Conservation (phyloP, 2,329 filamentous ascomycete species). For the Xylaria sp. region DNA sequence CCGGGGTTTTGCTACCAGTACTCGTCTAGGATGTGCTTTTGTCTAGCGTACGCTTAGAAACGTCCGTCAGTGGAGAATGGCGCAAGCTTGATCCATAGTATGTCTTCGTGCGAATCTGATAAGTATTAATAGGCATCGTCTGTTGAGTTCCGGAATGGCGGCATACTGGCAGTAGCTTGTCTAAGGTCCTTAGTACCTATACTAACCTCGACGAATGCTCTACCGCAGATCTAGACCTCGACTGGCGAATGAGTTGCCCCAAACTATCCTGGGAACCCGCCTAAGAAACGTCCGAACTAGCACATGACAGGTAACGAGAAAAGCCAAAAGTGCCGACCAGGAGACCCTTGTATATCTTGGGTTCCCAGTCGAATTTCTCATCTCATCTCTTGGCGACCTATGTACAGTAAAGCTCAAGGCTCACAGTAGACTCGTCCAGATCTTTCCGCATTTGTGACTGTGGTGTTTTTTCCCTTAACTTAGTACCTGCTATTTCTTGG, state of each 20-base stretch:
- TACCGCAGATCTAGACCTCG: conserved; percentile 1
- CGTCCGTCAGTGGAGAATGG: conserved; percentile 16
- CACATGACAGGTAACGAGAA: conserved; percentile 23
- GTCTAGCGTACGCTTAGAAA: conserved; percentile 9
- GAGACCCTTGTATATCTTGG: background rate
- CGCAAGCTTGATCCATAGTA: conserved; percentile 15
- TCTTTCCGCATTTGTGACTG: background rate
- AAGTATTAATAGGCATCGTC: conserved; percentile 9
- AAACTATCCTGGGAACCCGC: background rate
- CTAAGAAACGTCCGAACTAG: background rate
- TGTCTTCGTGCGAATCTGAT: conserved; percentile 6
- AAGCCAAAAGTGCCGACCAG: conserved; percentile 1
- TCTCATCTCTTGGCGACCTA: background rate
- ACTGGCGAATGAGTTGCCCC: background rate
- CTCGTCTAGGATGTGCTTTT: conserved; percentile 4
- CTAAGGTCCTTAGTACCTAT: background rate
- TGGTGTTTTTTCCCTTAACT: background rate
- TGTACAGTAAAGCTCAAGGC: background rate
- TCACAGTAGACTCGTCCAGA: background rate
- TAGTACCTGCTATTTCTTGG: background rate
- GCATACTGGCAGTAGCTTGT: background rate
- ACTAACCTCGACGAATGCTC: background rate
- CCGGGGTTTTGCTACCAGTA: background rate
- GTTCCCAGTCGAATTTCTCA: background rate
- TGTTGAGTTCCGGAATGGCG: conserved; percentile 21